These are phyloP conservation scores for Purpureocillium lavendulum DNA, from an alignment of 2,329 filamentous ascomycete species.

Conservation along the genomic window DNA sequence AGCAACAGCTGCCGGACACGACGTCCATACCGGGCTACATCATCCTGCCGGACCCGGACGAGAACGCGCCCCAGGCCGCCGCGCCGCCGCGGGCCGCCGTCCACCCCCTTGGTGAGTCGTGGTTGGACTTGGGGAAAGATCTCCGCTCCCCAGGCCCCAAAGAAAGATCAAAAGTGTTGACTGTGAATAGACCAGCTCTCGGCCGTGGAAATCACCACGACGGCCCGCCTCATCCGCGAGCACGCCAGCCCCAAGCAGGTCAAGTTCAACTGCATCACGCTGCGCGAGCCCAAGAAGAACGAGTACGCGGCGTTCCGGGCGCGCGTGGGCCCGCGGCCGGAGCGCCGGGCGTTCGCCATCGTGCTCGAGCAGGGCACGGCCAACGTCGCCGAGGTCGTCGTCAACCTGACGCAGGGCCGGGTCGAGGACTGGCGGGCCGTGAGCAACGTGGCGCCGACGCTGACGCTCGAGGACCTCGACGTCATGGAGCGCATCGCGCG, in stretches of 20 bases:
- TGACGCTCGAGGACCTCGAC: constrained; percentile 77
- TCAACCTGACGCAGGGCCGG: constrained; percentile 31
- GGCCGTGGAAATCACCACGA: constrained; percentile 42
- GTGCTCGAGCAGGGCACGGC: constrained; percentile 30
- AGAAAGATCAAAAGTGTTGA: too few relatives aligned
- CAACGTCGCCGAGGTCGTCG: constrained; percentile 42
- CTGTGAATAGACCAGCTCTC: constrained; percentile 47
- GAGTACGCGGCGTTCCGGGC: constrained; percentile 53
- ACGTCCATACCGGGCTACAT: constrained; percentile 35
- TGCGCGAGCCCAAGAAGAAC: constrained; percentile 57
- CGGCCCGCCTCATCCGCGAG: constrained; percentile 39
- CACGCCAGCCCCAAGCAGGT: constrained; percentile 20
- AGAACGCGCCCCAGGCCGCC: constrained; percentile 24
- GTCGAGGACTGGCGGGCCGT: constrained; percentile 38
- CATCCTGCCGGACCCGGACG: constrained; percentile 33
- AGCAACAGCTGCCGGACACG: constrained; percentile 22
- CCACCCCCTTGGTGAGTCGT: constrained; percentile 26
- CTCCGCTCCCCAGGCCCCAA: too few relatives aligned
- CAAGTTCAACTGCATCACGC: constrained; percentile 55
- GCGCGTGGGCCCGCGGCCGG: constrained; percentile 35
- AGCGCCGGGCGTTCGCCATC: constrained; percentile 42
- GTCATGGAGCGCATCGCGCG: constrained; percentile 62
- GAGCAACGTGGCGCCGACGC: constrained; percentile 34
- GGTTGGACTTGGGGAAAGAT: too few relatives aligned
- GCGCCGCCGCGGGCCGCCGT: constrained; percentile 18